phyloP scores from a whole-genome alignment of 768 basidiomycete genomes.

The Tylopilus felleus region DNA sequence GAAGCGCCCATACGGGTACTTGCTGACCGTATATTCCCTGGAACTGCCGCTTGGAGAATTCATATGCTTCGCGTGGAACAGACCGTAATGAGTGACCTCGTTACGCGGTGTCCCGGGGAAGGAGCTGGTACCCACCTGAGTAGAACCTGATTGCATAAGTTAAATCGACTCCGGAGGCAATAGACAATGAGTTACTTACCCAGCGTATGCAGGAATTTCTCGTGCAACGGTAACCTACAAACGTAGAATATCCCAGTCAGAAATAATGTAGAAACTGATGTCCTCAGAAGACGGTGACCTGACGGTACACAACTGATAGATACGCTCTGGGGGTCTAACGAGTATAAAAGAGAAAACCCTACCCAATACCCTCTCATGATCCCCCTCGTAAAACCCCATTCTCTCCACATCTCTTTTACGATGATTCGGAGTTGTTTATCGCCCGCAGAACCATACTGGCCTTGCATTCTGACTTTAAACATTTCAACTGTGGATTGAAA shows the following conservation, averaged over 20 bases:
- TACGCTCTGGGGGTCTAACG: neutral
- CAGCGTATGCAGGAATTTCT: slow-evolving; percentile 96
- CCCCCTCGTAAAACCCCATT: slow-evolving; percentile 84
- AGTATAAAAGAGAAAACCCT: slow-evolving; percentile 10
- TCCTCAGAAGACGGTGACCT: neutral
- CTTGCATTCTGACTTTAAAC: slow-evolving; percentile 99
- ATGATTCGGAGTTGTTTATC: slow-evolving; percentile 78
- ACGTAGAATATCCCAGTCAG: neutral
- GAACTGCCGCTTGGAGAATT: slow-evolving; percentile 83
- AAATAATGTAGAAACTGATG: neutral
- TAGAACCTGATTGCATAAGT: slow-evolving; percentile 52
- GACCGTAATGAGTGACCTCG: neutral
- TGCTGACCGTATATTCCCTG: slow-evolving; percentile 56
- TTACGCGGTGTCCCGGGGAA: too few relatives aligned
- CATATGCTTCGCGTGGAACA: slow-evolving; percentile 56
- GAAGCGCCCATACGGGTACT: slow-evolving; percentile 80
- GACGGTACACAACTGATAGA: neutral
- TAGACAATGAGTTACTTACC: slow-evolving; percentile 31
- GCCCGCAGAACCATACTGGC: slow-evolving; percentile 77
- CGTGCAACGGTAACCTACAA: slow-evolving; percentile 80
- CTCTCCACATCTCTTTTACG: slow-evolving; percentile 76
- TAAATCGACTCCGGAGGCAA: neutral
- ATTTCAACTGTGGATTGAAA: slow-evolving; percentile 67
- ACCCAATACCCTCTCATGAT: slow-evolving; percentile 99
- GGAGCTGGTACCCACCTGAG: slow-evolving; percentile 39